Base-by-base conservation (phyloP, 2,329 filamentous ascomycete species). In the Aspergillus sp. region DNA sequence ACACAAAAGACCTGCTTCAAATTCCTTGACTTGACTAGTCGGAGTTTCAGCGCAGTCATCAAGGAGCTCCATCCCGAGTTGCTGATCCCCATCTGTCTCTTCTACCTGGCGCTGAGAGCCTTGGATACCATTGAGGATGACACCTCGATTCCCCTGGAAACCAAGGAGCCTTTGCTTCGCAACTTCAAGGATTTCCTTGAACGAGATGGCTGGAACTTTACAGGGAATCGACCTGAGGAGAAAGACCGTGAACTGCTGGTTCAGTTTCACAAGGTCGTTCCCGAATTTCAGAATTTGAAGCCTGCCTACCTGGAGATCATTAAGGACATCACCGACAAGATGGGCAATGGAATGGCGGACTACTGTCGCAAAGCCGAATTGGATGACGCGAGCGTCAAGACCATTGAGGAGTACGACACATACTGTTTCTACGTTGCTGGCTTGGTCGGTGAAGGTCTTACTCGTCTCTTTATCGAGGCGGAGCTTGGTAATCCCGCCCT, bases 371-470 rank as follows among this genome's bases (percentile, higher is more conserved):
- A 94, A 59, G 83, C 87, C 9, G 87, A 93, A 58, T 79, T 86
- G 68, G 88, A 89, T 58, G 73, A 79, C 54, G 81, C 88, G 49
- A 88, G 88, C 42, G 84, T 97, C 49, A 78, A 88, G 62, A 91
- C 86, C 0, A 72, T 94, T 57, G 78, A 84, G 44, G 90, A 97
- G 58, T 98, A 97, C 68, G 90, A 98, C 72, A 74, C 90, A 46
- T 98, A 98, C 75, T 98, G 93, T 72, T 89, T 94, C 69, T 97
- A 97, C 63, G 93, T 98, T 29, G 93, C 93, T n/a, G 93, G 93
- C 29, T 75, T 98, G n/a, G 93, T 98, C 32, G 93, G 93, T 47
- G 91, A 97, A 68, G 93, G 93, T 39, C 71, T 93, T 51, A 98
- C 93, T 1, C 81, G 86, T 27, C 76, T 98, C 26, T 97, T 98